phyloP scores from a whole-genome alignment of 768 basidiomycete species.

The Phylloporus sp. region DNA sequence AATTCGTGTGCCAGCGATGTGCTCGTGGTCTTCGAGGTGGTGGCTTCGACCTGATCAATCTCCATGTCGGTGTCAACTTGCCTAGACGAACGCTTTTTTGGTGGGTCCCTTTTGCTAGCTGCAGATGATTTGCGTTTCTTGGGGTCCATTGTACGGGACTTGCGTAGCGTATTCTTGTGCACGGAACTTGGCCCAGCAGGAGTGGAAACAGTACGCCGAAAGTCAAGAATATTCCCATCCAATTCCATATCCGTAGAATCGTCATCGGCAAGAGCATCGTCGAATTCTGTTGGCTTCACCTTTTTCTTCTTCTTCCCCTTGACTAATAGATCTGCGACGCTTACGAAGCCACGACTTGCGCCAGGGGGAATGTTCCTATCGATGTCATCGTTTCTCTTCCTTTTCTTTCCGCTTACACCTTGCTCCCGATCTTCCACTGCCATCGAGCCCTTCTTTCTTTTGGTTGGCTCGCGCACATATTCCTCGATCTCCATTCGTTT shows the following conservation, averaged over 20 bases:
- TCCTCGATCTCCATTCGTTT: constrained; percentile 79
- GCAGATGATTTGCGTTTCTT: constrained; percentile 18
- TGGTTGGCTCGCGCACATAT: constrained; percentile 52
- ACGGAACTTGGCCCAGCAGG: constrained; percentile 38
- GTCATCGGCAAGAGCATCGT: constrained; percentile 49
- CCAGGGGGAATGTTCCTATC: constrained; percentile 69
- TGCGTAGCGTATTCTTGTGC: constrained; percentile 39
- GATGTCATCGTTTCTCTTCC: constrained; percentile 67
- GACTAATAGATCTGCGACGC: constrained; percentile 57
- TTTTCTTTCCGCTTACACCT: constrained; percentile 45
- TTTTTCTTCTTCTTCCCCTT: constrained; percentile 51
- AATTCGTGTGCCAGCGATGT: constrained; percentile 8
- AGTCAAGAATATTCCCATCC: constrained; percentile 48
- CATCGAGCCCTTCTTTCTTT: constrained; percentile 30
- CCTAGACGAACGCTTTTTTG: constrained; percentile 42
- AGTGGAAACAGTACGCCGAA: constrained; percentile 49
- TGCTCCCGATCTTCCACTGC: constrained; percentile 25
- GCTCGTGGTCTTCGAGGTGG: constrained; percentile 1
- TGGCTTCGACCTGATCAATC: constrained; percentile 40
- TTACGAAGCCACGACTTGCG: constrained; percentile 70
- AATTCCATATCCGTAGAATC: constrained; percentile 70
- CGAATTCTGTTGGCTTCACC: constrained; percentile 40
- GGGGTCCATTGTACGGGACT: constrained; percentile 40
- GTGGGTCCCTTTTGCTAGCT: constrained; percentile 24
- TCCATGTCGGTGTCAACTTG: constrained; percentile 50